Percentiles rank a stretch among this genome's conserved stretches.
Conservation (phyloP, 257 asterid genomes). For the Scutellaria baicalensis region DNA sequence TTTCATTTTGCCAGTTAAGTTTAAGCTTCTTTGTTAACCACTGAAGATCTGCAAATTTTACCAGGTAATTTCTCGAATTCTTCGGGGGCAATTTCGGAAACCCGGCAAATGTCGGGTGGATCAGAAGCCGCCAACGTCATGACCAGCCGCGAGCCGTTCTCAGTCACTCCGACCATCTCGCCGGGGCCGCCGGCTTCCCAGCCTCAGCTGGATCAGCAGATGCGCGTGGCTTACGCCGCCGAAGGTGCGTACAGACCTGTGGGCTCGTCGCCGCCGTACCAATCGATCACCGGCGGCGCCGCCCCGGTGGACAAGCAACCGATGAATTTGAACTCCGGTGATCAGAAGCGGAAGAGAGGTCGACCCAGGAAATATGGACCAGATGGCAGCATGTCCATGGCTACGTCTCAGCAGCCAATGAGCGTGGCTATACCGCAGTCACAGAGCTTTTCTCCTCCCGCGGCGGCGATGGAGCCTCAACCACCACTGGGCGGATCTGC, state of each 20-base stretch:
- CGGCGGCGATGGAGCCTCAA: slow-evolving; percentile 14
- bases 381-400: slow-evolving; percentile 34
- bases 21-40: slow-evolving; percentile 10
- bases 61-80: slow-evolving; percentile 5
- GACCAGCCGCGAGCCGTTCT: slow-evolving; percentile 24
- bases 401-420: slow-evolving; percentile 16
- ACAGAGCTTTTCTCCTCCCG: slow-evolving; percentile 26
- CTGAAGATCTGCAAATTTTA: slow-evolving; percentile 24
- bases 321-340: slow-evolving; percentile 30
- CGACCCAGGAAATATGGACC: slow-evolving; percentile 50
- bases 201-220: slow-evolving; percentile 23
- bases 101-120: slow-evolving; percentile 29
- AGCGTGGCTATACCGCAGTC: slow-evolving; percentile 14
- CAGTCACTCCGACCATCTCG: not conserved
- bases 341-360: slow-evolving; percentile 43
- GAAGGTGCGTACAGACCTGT: slow-evolving; percentile 19
- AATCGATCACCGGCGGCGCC: slow-evolving; percentile 5
- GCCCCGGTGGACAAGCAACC: not conserved
- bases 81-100: slow-evolving; percentile 10
- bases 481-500: slow-evolving; percentile 21
- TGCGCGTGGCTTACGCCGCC: slow-evolving; percentile 23
- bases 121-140: slow-evolving; percentile 22
- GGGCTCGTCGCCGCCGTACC: slow-evolving; percentile 26
- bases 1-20: not conserved
- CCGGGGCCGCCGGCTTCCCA: slow-evolving; percentile 13